A percentile compares a stretch with the other conserved stretches of the same genome.
Evolutionary conservation across 208 protist species (phyloP).

Genomic region (Trichomonas vaginalis): DNA sequence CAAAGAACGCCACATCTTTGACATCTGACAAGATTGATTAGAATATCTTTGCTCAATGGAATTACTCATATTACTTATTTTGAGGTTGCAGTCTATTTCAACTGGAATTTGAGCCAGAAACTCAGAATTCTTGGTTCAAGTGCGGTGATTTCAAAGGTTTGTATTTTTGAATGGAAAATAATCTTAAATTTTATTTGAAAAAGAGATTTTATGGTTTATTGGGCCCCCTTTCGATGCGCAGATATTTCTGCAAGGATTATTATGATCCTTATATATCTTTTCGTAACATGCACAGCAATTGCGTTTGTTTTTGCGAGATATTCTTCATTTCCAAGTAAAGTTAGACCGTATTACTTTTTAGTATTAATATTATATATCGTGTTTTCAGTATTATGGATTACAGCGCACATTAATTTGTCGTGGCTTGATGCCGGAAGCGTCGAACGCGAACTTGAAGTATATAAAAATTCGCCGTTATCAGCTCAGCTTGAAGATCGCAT

Average conservation of each 20-base stretch:
- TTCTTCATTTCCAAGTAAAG: background rate
- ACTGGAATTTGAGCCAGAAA: too few species aligned
- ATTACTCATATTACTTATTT: too few species aligned
- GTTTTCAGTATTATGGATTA: background rate
- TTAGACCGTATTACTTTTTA: background rate
- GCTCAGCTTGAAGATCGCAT: background rate
- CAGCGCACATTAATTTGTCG: background rate
- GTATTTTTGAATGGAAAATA: too few species aligned
- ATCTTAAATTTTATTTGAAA: too few species aligned
- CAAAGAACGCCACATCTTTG: too few species aligned
- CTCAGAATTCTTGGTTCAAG: too few species aligned
- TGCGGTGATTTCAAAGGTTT: too few species aligned
- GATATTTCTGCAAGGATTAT: background rate
- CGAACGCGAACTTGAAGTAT: background rate
- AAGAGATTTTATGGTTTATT: background rate
- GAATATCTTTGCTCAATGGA: too few species aligned
- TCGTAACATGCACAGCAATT: background rate
- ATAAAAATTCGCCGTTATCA: background rate
- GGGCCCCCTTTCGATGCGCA: background rate
- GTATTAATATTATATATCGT: background rate
- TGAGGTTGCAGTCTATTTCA: too few species aligned
- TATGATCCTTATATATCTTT: background rate
- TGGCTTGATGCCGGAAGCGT: background rate
- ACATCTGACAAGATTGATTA: too few species aligned
- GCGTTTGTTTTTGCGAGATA: background rate